Evolutionary conservation across 1,284 basidiomycete species (phyloP).

Genomic region (Marasmius sp.): DNA sequence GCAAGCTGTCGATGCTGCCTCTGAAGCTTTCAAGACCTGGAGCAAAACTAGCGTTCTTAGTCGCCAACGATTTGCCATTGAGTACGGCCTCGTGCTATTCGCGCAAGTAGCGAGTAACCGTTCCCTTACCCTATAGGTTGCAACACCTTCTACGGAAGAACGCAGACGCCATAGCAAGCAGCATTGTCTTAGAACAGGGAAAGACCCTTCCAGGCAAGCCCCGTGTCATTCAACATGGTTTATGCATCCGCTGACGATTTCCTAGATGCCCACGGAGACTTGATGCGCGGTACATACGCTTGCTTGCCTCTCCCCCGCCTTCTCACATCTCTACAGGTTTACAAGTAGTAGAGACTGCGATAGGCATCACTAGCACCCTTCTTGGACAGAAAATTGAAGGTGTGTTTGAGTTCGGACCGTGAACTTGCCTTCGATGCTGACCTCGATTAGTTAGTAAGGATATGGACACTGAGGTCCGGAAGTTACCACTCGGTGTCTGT

Average conservation of each 20-base stretch:
- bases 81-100: slow-evolving; percentile 48
- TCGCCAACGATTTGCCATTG: slow-evolving; percentile 87
- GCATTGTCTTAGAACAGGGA: slow-evolving; percentile 88
- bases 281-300: slow-evolving; percentile 63
- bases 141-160: slow-evolving; percentile 81
- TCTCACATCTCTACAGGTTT: slow-evolving; percentile 41
- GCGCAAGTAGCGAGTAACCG: neutral
- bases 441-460: slow-evolving; percentile 78
- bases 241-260: slow-evolving; percentile 4
- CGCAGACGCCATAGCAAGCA: slow-evolving; percentile 72
- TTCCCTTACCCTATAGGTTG: slow-evolving; percentile 45
- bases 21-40: slow-evolving; percentile 91
- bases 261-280: slow-evolving; percentile 90
- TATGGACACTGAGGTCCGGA: slow-evolving; percentile 93
- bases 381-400: slow-evolving; percentile 93
- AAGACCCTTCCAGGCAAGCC: slow-evolving; percentile 77
- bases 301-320: neutral
- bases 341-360: slow-evolving; percentile 91
- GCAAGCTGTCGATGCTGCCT: slow-evolving; percentile 82
- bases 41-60: slow-evolving; percentile 82
- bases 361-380: slow-evolving; percentile 80
- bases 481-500: slow-evolving; percentile 78
- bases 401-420: slow-evolving; percentile 17
- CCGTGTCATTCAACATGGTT: neutral
- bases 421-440: neutral